phyloP scores from a whole-genome alignment of 352 stramenopile genomes.

The Globisporangium lucens region DNA sequence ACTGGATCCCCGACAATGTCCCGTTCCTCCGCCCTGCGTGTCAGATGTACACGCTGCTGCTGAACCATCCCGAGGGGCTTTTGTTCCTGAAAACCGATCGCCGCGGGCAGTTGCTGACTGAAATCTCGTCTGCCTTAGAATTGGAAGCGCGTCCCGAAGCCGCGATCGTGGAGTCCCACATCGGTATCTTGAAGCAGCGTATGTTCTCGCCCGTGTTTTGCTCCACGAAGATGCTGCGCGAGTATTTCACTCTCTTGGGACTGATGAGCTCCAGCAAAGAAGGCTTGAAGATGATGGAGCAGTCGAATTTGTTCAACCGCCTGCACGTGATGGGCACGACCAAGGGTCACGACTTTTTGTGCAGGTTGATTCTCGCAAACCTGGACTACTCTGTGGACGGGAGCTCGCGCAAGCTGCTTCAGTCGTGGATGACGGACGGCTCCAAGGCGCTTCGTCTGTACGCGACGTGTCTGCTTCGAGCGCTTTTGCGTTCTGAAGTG shows the following conservation, averaged over 20 bases:
- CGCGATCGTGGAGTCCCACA: slow-evolving; percentile 86
- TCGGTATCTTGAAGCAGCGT: slow-evolving; percentile 79
- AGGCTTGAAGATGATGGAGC: slow-evolving; percentile 89
- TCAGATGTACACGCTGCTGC: slow-evolving; percentile 86
- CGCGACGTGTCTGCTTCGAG: slow-evolving; percentile 78
- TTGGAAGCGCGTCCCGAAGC: slow-evolving; percentile 82
- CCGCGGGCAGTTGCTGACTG: slow-evolving; percentile 75
- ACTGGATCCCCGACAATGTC: slow-evolving; percentile 89
- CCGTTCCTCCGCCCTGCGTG: slow-evolving; percentile 85
- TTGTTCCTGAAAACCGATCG: slow-evolving; percentile 87
- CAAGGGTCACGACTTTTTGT: slow-evolving; percentile 88
- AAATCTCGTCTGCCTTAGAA: slow-evolving; percentile 83
- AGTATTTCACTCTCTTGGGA: slow-evolving; percentile 87
- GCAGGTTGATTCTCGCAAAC: slow-evolving; percentile 83
- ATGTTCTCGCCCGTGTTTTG: slow-evolving; percentile 89
- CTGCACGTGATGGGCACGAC: slow-evolving; percentile 86
- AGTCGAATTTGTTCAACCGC: slow-evolving; percentile 87
- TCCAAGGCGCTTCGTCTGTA: slow-evolving; percentile 84
- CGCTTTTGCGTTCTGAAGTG: slow-evolving; percentile 81
- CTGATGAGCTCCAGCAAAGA: slow-evolving; percentile 89
- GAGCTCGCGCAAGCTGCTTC: slow-evolving; percentile 81
- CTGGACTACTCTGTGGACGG: slow-evolving; percentile 87
- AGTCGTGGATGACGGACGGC: slow-evolving; percentile 86
- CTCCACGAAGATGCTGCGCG: slow-evolving; percentile 82
- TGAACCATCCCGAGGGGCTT: slow-evolving; percentile 85